These are phyloP conservation scores for Phytopythium mirpurense DNA, from an alignment of 352 stramenopile species.

Conservation along the genomic window DNA sequence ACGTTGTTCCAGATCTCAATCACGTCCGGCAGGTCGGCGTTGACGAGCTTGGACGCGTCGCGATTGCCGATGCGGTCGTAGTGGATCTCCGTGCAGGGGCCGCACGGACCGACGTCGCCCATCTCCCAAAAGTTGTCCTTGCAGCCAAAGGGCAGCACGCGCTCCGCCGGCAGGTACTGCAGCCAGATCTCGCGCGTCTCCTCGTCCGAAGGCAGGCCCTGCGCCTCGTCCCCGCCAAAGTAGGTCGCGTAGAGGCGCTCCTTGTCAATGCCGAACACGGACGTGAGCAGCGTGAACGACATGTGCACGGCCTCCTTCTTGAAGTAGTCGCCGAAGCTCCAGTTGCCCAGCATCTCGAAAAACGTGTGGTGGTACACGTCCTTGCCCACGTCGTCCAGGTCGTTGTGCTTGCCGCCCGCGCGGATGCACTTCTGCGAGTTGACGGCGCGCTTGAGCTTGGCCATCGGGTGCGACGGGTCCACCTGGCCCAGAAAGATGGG, in stretches of 20 bases:
- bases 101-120: constrained; percentile 92
- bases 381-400: constrained; percentile 97
- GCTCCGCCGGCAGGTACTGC: constrained; percentile 79
- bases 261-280: constrained; percentile 66
- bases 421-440: constrained; percentile 98
- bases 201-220: constrained; percentile 48
- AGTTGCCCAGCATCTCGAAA: constrained; percentile 99
- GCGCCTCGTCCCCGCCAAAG: constrained; percentile 54
- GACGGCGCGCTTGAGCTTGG: constrained; percentile 87
- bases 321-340: constrained; percentile 98
- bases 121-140: constrained; percentile 98
- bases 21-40: constrained; percentile 45
- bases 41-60: constrained; percentile 90
- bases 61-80: constrained; percentile 82
- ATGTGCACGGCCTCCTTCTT: constrained; percentile 95
- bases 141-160: constrained; percentile 92
- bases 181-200: constrained; percentile 90
- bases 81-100: constrained; percentile 94
- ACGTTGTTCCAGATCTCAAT: constrained; percentile 99
- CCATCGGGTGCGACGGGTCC: constrained; percentile 91
- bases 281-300: constrained; percentile 92
- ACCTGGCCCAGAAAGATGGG: constrained; percentile 98
- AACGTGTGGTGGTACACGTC: constrained; percentile 98
- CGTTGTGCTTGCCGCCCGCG: constrained; percentile 97
- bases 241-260: constrained; percentile 69